Evolutionary conservation across 306 rosid genomes (phyloP).

Genomic region (Vigna mungo): DNA sequence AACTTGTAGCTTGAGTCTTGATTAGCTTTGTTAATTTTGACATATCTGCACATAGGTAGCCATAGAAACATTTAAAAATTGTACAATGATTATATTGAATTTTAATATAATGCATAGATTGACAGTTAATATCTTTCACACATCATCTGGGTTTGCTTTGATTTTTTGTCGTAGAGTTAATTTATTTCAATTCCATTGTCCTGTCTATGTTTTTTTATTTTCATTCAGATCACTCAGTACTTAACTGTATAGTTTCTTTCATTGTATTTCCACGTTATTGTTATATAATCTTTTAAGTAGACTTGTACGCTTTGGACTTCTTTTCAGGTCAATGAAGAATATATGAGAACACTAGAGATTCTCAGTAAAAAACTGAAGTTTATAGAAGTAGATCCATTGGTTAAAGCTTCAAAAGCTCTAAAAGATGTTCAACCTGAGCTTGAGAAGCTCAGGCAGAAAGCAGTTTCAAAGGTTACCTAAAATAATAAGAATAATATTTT

Average conservation of each 20-base stretch:
- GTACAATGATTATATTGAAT: conserved; percentile 2
- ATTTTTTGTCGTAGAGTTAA: conserved; percentile 17
- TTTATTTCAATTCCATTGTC: conserved; percentile 28
- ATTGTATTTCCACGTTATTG: background rate
- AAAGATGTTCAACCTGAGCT: conserved; percentile 98
- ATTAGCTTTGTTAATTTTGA: conserved; percentile 29
- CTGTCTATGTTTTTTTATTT: conserved; percentile 16
- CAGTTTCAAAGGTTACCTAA: conserved; percentile 83
- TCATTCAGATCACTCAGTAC: conserved; percentile 33
- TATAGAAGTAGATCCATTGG: conserved; percentile 86
- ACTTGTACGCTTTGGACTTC: conserved; percentile 37
- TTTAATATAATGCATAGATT: conserved; percentile 17
- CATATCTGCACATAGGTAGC: conserved; percentile 8
- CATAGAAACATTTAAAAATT: conserved; percentile 11
- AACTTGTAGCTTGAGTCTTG: conserved; percentile 4
- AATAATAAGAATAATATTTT: background rate
- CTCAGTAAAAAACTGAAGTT: conserved; percentile 90
- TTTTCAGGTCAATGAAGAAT: conserved; percentile 94
- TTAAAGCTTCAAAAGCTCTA: conserved; percentile 89
- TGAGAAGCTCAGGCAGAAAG: conserved; percentile 94
- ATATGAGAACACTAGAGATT: conserved; percentile 90
- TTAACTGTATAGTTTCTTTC: conserved; percentile 34
- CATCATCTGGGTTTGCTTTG: conserved; percentile 27
- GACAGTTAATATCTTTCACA: conserved; percentile 23
- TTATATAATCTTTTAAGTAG: conserved; percentile 33